These are phyloP conservation scores for Neofusicoccum sp. DNA, from an alignment of 2,329 filamentous ascomycete species.

Conservation along the genomic window DNA sequence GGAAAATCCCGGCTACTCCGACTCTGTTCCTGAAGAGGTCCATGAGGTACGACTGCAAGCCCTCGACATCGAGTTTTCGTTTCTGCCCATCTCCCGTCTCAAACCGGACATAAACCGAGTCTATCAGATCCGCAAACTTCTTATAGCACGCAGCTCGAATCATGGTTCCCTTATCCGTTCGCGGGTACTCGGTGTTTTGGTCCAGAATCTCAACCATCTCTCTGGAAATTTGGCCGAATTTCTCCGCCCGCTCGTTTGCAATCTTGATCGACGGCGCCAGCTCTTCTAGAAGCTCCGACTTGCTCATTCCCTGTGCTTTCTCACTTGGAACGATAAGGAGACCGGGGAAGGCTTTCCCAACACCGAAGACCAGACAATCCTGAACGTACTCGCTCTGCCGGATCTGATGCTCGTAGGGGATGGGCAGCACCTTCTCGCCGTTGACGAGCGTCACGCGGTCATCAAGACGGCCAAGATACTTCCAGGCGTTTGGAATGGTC, in stretches of 20 bases:
- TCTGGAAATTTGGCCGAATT: conserved; percentile 56
- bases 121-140: conserved; percentile 52
- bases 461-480: conserved; percentile 51
- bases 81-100: conserved; percentile 23
- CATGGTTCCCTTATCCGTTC: conserved; percentile 61
- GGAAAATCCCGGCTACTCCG: conserved; percentile 27
- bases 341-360: conserved; percentile 56
- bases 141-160: conserved; percentile 57
- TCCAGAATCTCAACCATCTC: conserved; percentile 57
- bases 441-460: conserved; percentile 53
- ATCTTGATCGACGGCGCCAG: conserved; percentile 55
- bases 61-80: conserved; percentile 31
- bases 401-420: conserved; percentile 57
- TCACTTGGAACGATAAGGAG: conserved; percentile 57
- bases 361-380: conserved; percentile 62
- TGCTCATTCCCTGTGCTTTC: conserved; percentile 43
- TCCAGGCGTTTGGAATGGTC: conserved; percentile 47
- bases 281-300: conserved; percentile 50
- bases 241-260: conserved; percentile 54
- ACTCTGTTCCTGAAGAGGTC: conserved; percentile 28
- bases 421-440: conserved; percentile 54
- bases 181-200: conserved; percentile 49
- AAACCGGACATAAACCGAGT: conserved; percentile 43
- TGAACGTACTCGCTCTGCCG: conserved; percentile 55
- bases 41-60: conserved; percentile 36